Conservation (phyloP, 2,329 filamentous ascomycete genomes). For the Helotiales sp. region DNA sequence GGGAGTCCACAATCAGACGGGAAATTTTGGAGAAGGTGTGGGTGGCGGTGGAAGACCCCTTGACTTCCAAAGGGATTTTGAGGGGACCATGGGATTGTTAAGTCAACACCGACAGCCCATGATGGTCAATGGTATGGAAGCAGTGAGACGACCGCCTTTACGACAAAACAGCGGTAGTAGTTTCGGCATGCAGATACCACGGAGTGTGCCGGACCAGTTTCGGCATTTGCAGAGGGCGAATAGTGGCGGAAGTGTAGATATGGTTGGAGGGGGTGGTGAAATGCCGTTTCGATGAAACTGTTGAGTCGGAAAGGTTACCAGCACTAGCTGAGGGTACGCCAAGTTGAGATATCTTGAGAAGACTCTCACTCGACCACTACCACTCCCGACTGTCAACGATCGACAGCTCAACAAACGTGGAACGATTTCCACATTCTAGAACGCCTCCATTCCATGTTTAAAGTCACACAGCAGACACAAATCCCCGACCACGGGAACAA, state of each 20-base stretch:
- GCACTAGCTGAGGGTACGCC: conserved; percentile 4
- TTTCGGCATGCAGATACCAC: conserved; percentile 35
- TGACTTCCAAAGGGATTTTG: conserved; percentile 36
- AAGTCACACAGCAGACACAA: conserved; percentile 2
- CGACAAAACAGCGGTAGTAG: conserved; percentile 34
- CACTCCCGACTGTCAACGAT: not conserved
- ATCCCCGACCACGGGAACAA: not conserved
- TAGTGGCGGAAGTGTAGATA: conserved; percentile 25
- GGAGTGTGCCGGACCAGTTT: conserved; percentile 38
- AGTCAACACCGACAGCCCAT: conserved; percentile 18
- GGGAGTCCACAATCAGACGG: conserved; percentile 21
- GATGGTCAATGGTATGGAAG: conserved; percentile 15
- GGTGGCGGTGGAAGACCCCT: conserved; percentile 28
- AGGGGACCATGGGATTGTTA: conserved; percentile 25
- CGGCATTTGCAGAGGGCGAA: conserved; percentile 32
- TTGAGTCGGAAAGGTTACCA: not conserved
- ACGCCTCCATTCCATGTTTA: not conserved
- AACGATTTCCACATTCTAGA: not conserved
- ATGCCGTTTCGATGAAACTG: conserved; percentile 10
- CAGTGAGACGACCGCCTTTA: conserved; percentile 34
- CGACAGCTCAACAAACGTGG: not conserved
- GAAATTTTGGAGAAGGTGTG: conserved; percentile 31
- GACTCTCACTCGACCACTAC: not conserved
- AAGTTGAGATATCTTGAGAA: not conserved
- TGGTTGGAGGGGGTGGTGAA: conserved; percentile 18